phyloP scores from a whole-genome alignment of 768 basidiomycete species.

The Termitomyces sp. region DNA sequence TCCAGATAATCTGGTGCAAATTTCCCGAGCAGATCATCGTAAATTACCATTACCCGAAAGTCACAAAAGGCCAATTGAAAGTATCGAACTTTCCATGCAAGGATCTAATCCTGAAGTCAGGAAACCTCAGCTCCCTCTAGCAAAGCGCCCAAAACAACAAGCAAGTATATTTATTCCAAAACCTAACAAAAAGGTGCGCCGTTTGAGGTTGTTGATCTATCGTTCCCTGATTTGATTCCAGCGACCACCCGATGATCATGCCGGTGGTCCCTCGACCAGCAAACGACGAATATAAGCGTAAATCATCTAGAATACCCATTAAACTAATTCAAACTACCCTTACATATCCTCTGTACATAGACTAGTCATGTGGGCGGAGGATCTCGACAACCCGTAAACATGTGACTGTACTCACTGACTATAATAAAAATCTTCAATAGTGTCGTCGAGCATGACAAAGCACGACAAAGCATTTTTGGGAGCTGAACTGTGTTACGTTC shows the following conservation, averaged over 20 bases:
- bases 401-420: neutral
- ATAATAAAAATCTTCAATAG: neutral
- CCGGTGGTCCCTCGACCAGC: constrained; percentile 6
- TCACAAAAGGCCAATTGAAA: constrained; percentile 6
- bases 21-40: neutral
- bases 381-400: neutral
- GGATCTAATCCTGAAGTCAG: neutral
- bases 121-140: constrained; percentile 15
- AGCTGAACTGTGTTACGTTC: neutral
- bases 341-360: neutral
- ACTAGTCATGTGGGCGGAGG: neutral
- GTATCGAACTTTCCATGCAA: neutral
- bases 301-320: neutral
- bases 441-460: neutral
- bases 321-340: neutral
- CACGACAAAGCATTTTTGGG: neutral
- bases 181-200: constrained; percentile 25
- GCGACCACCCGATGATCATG: constrained; percentile 12
- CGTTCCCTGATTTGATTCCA: neutral
- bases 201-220: neutral
- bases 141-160: constrained; percentile 37
- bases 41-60: neutral
- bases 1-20: neutral
- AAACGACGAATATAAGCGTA: constrained; percentile 7
- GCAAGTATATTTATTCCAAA: constrained; percentile 61